A percentile compares a stretch with the other conserved stretches of the same genome.
Conservation (phyloP, 2,329 filamentous ascomycete genomes). For the Paraphaeosphaeria sporulosa region DNA sequence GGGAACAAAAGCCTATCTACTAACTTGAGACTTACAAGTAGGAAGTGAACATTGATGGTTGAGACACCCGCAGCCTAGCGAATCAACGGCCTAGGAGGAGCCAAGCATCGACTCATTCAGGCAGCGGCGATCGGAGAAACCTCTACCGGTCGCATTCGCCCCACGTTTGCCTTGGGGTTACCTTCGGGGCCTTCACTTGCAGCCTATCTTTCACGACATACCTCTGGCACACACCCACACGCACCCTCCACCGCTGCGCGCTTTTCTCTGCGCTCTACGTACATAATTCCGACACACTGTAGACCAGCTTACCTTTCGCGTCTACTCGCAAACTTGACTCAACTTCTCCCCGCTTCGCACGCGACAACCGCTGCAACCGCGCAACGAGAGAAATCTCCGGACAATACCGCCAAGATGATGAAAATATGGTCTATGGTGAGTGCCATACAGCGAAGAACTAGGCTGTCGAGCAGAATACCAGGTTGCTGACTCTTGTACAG, state of each 20-base stretch:
- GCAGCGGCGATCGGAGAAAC: slow-evolving; percentile 19
- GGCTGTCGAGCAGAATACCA: neutral
- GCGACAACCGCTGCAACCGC: slow-evolving; percentile 21
- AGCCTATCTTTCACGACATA: slow-evolving; percentile 17
- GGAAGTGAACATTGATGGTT: neutral
- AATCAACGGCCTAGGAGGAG: slow-evolving; percentile 11
- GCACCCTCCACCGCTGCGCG: neutral
- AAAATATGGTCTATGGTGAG: slow-evolving; percentile 99
- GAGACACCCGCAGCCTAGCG: slow-evolving; percentile 4
- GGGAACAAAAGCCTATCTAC: no score
- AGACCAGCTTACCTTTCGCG: neutral
- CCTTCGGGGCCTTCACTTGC: slow-evolving; percentile 17
- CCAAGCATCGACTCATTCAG: slow-evolving; percentile 10
- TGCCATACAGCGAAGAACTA: neutral
- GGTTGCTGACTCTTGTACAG: slow-evolving; percentile 56
- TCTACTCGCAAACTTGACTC: neutral
- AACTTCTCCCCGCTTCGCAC: slow-evolving; percentile 20
- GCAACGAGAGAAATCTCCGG: slow-evolving; percentile 14
- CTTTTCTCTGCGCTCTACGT: neutral
- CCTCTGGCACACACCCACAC: neutral
- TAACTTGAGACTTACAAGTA: neutral
- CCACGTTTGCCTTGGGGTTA: slow-evolving; percentile 21
- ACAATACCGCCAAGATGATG: slow-evolving; percentile 73
- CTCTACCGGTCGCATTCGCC: slow-evolving; percentile 15
- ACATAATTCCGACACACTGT: neutral